Evolutionary conservation across 129 eudicot genomes (phyloP), one percentile per base, ranked within the genome.

Genomic region (Chrysanthemum makinoi): DNA sequence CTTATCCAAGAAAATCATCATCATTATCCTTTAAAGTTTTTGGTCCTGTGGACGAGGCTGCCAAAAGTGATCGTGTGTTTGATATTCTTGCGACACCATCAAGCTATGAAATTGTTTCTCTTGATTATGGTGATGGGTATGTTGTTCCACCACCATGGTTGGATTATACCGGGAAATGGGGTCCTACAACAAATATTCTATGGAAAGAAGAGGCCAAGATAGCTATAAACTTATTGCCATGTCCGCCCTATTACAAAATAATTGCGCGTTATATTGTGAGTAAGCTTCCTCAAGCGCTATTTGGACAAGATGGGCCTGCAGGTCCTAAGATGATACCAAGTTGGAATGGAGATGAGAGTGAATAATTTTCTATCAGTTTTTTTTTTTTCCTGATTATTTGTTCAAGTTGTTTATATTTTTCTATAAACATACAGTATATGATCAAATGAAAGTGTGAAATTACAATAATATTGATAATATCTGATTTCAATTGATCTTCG

Each of bases 141-240:
- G 9, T 2, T 1, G 7, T 8, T 14, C 3, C 35, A 54, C 48
- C 62, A 64, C 68, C 66, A 26, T 80, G 80, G 83, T 10, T 80
- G 80, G 12, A 43, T 35, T 80, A 68, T 47, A 33, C 76, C 2
- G 83, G 83, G 43, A 62, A 76, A 62, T 80, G 83, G 80, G 83
- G 83, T 46, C 83, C 83, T 8, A 69, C 62, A 62, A 11, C 62
- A 28, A 18, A 9, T 50, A 74, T 69, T 46, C 43, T 5, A 5
- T 35, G 43, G 43, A 35, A 35, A 35, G 43, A 35, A 35, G 8
- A 35, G 43, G 43, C 43, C 43, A 35, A 35, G 43, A 35, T 35
- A 5, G 43, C 43, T 35, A 35, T 35, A 35, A 35, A 35, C 43
- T 35, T 35, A 35, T 35, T 35, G 7, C 43, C 43, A 35, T 35